Percentiles rank a stretch among this genome's conserved stretches.
Conservation (phyloP, 179 eudicot species). For the Carnegiea gigantea region DNA sequence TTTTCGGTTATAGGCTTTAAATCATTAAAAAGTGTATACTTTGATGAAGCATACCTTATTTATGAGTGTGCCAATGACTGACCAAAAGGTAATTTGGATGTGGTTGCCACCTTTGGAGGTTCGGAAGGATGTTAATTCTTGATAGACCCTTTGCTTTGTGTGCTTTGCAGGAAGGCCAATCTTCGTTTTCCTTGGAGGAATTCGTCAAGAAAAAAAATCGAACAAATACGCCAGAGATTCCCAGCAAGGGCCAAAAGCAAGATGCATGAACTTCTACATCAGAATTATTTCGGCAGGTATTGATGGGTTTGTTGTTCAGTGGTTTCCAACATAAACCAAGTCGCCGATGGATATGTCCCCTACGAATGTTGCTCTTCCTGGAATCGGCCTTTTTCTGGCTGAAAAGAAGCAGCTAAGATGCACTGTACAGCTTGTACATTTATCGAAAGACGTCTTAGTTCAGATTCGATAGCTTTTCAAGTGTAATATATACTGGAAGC, state of each 20-base stretch:
- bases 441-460: not conserved
- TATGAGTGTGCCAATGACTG: not conserved
- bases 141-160: not conserved
- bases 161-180: constrained; percentile 50
- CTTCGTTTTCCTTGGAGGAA: constrained; percentile 60
- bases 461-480: not conserved
- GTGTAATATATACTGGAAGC: not conserved
- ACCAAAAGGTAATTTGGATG: not conserved
- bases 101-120: not conserved
- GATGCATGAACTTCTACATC: constrained; percentile 9
- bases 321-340: not conserved
- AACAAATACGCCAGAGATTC: not conserved
- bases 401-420: not conserved
- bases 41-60: not conserved
- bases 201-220: constrained; percentile 42
- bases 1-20: too few relatives aligned
- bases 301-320: constrained; percentile 11
- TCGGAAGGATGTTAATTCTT: not conserved
- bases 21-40: not conserved
- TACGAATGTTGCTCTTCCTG: constrained; percentile 9
- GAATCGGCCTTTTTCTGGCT: not conserved
- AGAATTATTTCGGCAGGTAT: not conserved
- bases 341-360: constrained; percentile 7
- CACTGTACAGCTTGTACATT: constrained; percentile 35
- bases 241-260: constrained; percentile 12